Evolutionary conservation across 2,329 filamentous ascomycete genomes (phyloP).

Genomic region (Macrophomina pseudophaseolina): DNA sequence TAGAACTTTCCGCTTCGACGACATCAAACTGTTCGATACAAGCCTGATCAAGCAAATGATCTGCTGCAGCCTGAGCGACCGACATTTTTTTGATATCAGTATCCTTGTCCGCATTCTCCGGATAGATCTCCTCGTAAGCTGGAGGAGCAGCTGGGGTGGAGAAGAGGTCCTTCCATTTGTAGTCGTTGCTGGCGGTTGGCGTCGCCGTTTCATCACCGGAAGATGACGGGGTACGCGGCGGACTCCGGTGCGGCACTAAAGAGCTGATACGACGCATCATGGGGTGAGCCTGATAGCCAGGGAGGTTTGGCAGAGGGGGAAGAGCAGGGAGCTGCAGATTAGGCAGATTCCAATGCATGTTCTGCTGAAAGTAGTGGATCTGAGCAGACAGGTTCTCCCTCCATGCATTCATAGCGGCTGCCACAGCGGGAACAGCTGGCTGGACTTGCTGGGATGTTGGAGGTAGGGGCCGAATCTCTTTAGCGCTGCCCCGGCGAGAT

Average conservation of each 20-base stretch:
- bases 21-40: constrained; percentile 60
- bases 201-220: constrained; percentile 44
- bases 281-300: constrained; percentile 72
- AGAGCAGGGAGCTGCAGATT: constrained; percentile 52
- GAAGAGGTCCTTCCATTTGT: constrained; percentile 33
- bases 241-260: constrained; percentile 69
- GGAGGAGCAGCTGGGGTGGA: constrained; percentile 58
- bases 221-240: constrained; percentile 41
- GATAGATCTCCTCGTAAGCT: constrained; percentile 80
- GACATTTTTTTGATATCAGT: constrained; percentile 59
- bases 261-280: constrained; percentile 76
- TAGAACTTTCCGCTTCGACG: constrained; percentile 43
- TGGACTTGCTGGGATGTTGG: neutral
- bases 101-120: constrained; percentile 48
- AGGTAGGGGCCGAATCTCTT: neutral
- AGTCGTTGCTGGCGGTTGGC: constrained; percentile 18
- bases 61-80: constrained; percentile 63
- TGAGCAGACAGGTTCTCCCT: constrained; percentile 66
- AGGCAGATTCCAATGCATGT: constrained; percentile 68
- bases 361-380: constrained; percentile 77
- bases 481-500: constrained; percentile 22
- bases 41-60: constrained; percentile 64
- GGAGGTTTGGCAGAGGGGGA: constrained; percentile 60
- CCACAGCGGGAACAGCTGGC: constrained; percentile 9
- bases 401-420: constrained; percentile 69